Evolutionary conservation across 75 land plant species (phyloP).

Genomic region (Selaginella moellendorffii): DNA sequence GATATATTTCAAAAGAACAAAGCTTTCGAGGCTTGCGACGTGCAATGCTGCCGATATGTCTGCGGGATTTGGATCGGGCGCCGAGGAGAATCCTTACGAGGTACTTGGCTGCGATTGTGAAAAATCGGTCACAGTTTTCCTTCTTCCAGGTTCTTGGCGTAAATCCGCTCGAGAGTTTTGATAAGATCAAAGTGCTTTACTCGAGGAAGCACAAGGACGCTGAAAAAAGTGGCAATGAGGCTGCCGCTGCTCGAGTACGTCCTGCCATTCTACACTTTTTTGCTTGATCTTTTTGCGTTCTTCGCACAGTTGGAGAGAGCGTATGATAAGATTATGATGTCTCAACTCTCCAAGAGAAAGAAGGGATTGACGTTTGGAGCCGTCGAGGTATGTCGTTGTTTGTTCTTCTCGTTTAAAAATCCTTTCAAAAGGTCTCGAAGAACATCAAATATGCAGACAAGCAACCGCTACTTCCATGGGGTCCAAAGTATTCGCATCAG

Average conservation of each 20-base stretch:
- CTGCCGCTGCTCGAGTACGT: constrained; percentile 47
- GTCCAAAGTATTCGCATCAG: constrained; percentile 44
- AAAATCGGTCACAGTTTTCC: no score
- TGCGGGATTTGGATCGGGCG: background rate
- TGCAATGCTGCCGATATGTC: background rate
- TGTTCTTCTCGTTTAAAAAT: background rate
- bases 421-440: constrained; percentile 62
- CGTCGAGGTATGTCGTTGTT: constrained; percentile 54
- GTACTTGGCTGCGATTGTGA: background rate
- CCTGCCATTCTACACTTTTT: constrained; percentile 10
- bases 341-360: constrained; percentile 71
- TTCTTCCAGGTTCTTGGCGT: constrained; percentile 66
- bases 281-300: background rate
- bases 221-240: constrained; percentile 74
- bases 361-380: constrained; percentile 83
- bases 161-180: constrained; percentile 71
- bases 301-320: constrained; percentile 84
- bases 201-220: constrained; percentile 61
- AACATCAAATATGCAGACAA: constrained; percentile 92
- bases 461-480: constrained; percentile 82
- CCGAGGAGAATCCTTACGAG: constrained; percentile 12
- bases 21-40: background rate
- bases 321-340: constrained; percentile 93
- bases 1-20: no score
- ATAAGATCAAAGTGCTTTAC: constrained; percentile 44